These are phyloP conservation scores for Lachnellula arida DNA, from an alignment of 2,329 filamentous ascomycete genomes.

Conservation along the genomic window DNA sequence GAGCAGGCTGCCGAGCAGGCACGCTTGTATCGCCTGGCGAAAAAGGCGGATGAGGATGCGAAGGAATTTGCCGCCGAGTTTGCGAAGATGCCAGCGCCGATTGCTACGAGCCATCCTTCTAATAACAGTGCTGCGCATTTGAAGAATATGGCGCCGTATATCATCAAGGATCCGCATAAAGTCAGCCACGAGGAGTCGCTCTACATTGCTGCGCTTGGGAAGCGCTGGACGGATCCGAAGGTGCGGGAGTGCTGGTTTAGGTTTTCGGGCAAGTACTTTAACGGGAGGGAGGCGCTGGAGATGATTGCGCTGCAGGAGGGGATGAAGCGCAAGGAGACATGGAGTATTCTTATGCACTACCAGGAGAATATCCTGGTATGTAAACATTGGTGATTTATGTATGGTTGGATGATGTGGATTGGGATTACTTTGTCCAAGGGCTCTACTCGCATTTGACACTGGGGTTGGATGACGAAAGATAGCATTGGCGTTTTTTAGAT, in stretches of 20 bases:
- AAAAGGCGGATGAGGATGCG: conserved; percentile 42
- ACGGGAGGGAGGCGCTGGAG: conserved; percentile 80
- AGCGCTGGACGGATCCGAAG: conserved; percentile 43
- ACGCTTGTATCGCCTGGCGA: conserved; percentile 55
- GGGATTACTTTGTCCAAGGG: background rate
- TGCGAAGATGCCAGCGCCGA: conserved; percentile 35
- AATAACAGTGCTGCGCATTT: conserved; percentile 54
- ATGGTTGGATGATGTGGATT: background rate
- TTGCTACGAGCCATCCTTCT: conserved; percentile 50
- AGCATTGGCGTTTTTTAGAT: no score
- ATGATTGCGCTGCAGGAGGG: conserved; percentile 81
- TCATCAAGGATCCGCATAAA: conserved; percentile 74
- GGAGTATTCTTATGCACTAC: conserved; percentile 60
- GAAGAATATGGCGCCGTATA: conserved; percentile 53
- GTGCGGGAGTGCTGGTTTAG: conserved; percentile 64
- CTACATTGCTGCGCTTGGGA: conserved; percentile 59
- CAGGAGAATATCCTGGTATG: conserved; percentile 63
- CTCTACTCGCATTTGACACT: no score
- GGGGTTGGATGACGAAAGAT: no score
- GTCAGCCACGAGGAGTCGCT: conserved; percentile 73
- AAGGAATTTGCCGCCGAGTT: conserved; percentile 23
- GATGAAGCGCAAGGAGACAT: conserved; percentile 79
- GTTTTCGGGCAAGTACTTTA: conserved; percentile 74
- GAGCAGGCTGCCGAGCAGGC: conserved; percentile 57
- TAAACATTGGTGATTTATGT: conserved; percentile 57